These are phyloP conservation scores for Alisma plantagoaquatica DNA, from an alignment of 106 monocot species.

Conservation along the genomic window DNA sequence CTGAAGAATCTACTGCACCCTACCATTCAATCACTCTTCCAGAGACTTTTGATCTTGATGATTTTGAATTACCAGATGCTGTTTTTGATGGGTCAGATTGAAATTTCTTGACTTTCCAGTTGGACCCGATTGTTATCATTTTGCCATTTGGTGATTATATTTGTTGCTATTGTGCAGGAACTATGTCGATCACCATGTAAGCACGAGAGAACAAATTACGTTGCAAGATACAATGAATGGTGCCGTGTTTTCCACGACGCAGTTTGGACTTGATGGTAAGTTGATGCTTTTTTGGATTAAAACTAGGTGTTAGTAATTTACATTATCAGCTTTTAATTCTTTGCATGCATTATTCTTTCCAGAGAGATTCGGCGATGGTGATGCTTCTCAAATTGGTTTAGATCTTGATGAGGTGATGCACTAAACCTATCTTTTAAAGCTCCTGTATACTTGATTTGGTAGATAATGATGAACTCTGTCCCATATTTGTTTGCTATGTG, in stretches of 20 bases:
- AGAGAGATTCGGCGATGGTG: slow-evolving; percentile 99
- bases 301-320: too few relatives aligned
- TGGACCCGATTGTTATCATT: neutral
- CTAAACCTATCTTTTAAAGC: too few relatives aligned
- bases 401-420: slow-evolving; percentile 99
- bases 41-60: slow-evolving; percentile 99
- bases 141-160: neutral
- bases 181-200: slow-evolving; percentile 92
- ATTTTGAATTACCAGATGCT: slow-evolving; percentile 92
- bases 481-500: too few relatives aligned
- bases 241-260: slow-evolving; percentile 51
- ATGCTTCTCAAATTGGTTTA: slow-evolving; percentile 88
- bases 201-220: slow-evolving; percentile 97
- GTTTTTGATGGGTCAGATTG: slow-evolving; percentile 54
- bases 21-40: slow-evolving; percentile 99
- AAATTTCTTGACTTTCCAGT: neutral
- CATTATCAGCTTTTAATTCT: neutral
- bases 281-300: too few relatives aligned
- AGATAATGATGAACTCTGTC: too few relatives aligned
- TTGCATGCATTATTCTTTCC: slow-evolving; percentile 8
- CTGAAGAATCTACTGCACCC: slow-evolving; percentile 98
- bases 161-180: slow-evolving; percentile 38
- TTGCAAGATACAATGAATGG: slow-evolving; percentile 77
- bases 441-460: too few relatives aligned
- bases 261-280: slow-evolving; percentile 93